Base-by-base conservation (phyloP, 257 asterid species). In the Paulownia fortunei region DNA sequence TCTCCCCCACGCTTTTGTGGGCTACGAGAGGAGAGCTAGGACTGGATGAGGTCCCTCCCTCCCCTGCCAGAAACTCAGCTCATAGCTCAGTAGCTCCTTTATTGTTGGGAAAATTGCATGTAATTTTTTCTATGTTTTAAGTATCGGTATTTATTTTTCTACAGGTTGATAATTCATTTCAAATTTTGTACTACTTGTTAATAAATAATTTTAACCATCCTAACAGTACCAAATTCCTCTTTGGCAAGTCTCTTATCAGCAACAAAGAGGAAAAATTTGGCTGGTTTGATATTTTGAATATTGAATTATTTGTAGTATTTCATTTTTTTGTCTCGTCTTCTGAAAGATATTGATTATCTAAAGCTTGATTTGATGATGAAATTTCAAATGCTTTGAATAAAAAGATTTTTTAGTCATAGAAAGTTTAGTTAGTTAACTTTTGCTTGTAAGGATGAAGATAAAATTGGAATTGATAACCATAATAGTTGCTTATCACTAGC, bases 111-210 rank as follows among this genome's bases (percentile, higher is more conserved):
- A 51, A 49, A 13, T 49, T 58, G 69, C 59, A 59, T 8, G 21
- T 51, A 21, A 10, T 6, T 36, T 39, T 30, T 13, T 76, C n/a
- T 37, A 7, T 42, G 26, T 26, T 58, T 34, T 41, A 23, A 18
- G 39, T 18, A 30, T 64, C 52, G 36, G 19, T 24, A 68, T 21
- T 8, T 66, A 37, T 54, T 44, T 49, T 12, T 55, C 26, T 9
- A 10, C 26, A 51, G 55, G 77, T 54, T 21, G 12, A 41, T 55
- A 39, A 23, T 54, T 73, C 68, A 37, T 54, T 16, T 32, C 76
- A 51, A 8, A 19, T 18, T 47, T 16, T 3, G 8, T 30, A 16
- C 47, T 67, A 58, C n/a, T 12, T 4, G 16, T 47, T 26, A 30
- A 18, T 6, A 54, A 34, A 30, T 27, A 21, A 11, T 61, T n/a